phyloP scores from a whole-genome alignment of 2,329 filamentous ascomycete species.

The Botrytis aclada region DNA sequence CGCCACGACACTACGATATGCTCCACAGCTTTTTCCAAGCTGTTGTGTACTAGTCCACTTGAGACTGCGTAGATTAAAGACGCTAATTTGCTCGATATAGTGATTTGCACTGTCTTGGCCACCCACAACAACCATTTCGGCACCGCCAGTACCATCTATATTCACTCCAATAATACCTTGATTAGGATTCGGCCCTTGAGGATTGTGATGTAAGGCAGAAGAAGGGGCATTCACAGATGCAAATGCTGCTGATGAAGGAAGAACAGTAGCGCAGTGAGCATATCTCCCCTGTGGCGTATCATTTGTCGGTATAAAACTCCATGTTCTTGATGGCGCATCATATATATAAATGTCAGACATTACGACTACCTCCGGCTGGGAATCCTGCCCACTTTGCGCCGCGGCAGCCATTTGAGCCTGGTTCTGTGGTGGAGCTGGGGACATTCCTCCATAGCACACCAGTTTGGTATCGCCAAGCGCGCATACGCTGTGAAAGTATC shows the following conservation, averaged over 20 bases:
- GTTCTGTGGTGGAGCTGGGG: constrained; percentile 56
- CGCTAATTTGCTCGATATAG: constrained; percentile 97
- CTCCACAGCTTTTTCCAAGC: constrained; percentile 88
- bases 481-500: constrained; percentile 97
- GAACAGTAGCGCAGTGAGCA: constrained; percentile 89
- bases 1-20: constrained; percentile 92
- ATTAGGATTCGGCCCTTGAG: constrained; percentile 75
- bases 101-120: constrained; percentile 97
- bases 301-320: constrained; percentile 78
- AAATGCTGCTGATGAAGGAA: constrained; percentile 85
- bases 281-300: constrained; percentile 92
- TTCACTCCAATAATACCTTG: constrained; percentile 84
- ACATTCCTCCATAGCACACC: constrained; percentile 98
- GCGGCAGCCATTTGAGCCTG: constrained; percentile 45
- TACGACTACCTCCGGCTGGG: constrained; percentile 83
- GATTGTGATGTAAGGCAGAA: constrained; percentile 87
- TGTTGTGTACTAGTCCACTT: constrained; percentile 92
- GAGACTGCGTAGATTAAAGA: constrained; percentile 91
- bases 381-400: constrained; percentile 51
- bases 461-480: constrained; percentile 90
- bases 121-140: constrained; percentile 95
- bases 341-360: constrained; percentile 99
- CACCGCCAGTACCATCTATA: constrained; percentile 85
- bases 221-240: constrained; percentile 79
- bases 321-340: constrained; percentile 76